These are phyloP conservation scores for Aplosporella prunicola DNA, from an alignment of 2,329 filamentous ascomycete species.

Conservation along the genomic window DNA sequence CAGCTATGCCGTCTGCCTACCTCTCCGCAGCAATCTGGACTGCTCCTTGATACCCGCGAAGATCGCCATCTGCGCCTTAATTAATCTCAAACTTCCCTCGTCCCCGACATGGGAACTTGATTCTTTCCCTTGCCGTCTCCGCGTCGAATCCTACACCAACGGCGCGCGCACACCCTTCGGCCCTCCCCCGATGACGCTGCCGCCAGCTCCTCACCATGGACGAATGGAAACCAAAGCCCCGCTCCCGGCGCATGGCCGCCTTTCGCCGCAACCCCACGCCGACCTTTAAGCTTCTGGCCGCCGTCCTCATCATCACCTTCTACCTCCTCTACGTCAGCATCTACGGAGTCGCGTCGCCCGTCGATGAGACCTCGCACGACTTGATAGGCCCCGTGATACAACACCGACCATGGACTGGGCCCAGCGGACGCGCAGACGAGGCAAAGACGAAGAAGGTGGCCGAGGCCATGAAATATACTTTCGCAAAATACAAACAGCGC, in stretches of 20 bases:
- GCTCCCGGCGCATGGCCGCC: constrained; percentile 9
- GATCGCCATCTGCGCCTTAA: no score
- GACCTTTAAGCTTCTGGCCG: constrained; percentile 33
- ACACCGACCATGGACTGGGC: constrained; percentile 24
- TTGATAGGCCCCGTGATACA: constrained; percentile 23
- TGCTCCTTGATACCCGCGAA: no score
- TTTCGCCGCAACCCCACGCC: constrained; percentile 31
- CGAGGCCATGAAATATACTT: constrained; percentile 33
- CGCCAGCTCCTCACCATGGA: no score
- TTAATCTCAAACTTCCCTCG: no score
- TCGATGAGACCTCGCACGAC: not conserved
- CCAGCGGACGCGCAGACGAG: constrained; percentile 25
- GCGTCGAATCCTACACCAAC: no score
- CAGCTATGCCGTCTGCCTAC: no score
- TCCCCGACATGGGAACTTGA: constrained; percentile 7
- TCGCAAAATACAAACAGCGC: constrained; percentile 29
- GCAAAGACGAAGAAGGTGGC: constrained; percentile 25
- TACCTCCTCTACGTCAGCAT: constrained; percentile 32
- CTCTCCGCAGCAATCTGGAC: no score
- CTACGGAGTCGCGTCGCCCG: constrained; percentile 15
- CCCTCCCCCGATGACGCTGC: constrained; percentile 8
- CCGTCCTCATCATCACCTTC: constrained; percentile 30
- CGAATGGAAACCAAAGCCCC: not conserved
- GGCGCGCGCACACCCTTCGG: not conserved
- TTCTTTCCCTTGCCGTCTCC: no score